Conservation (phyloP, 1,284 basidiomycete species). For the Cryptococcus maquisensis region DNA sequence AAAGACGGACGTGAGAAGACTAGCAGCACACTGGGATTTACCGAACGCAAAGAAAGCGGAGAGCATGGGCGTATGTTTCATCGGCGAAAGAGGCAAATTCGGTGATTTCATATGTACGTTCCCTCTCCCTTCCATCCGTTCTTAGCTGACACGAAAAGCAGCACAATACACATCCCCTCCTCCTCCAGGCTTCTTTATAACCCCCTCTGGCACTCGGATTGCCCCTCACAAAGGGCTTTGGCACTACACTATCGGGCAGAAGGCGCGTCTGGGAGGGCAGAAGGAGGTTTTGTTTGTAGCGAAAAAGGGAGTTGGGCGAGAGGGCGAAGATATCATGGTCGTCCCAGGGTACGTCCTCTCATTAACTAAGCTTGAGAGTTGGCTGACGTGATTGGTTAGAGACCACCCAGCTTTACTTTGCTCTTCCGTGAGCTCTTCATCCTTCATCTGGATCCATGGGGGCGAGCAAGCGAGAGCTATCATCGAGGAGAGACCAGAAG, state of each 20-base stretch:
- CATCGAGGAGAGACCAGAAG: slow-evolving; percentile 31
- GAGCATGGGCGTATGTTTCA: slow-evolving; percentile 96
- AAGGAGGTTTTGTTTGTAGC: slow-evolving; percentile 68
- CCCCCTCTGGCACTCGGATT: slow-evolving; percentile 57
- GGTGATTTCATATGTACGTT: slow-evolving; percentile 65
- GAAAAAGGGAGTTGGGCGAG: slow-evolving; percentile 60
- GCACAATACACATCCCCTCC: slow-evolving; percentile 71
- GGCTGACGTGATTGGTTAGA: slow-evolving; percentile 42
- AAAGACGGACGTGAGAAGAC: slow-evolving; percentile 68
- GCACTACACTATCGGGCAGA: slow-evolving; percentile 83
- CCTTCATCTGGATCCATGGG: slow-evolving; percentile 70
- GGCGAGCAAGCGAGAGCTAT: too few species aligned
- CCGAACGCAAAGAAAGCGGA: slow-evolving; percentile 76
- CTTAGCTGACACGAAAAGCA: slow-evolving; percentile 36
- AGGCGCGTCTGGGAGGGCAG: slow-evolving; percentile 64
- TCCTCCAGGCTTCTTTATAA: slow-evolving; percentile 58
- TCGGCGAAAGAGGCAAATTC: slow-evolving; percentile 76
- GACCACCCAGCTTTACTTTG: slow-evolving; percentile 64
- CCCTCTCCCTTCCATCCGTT: neutral
- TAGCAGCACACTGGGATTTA: slow-evolving; percentile 66
- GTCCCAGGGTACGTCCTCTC: slow-evolving; percentile 62
- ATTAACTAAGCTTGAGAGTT: neutral
- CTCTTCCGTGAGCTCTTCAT: slow-evolving; percentile 50
- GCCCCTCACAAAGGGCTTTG: slow-evolving; percentile 73
- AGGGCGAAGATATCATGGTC: slow-evolving; percentile 60